Base-by-base conservation (phyloP, 2,329 filamentous ascomycete genomes). In the Aspergillus pseudonomiae region DNA sequence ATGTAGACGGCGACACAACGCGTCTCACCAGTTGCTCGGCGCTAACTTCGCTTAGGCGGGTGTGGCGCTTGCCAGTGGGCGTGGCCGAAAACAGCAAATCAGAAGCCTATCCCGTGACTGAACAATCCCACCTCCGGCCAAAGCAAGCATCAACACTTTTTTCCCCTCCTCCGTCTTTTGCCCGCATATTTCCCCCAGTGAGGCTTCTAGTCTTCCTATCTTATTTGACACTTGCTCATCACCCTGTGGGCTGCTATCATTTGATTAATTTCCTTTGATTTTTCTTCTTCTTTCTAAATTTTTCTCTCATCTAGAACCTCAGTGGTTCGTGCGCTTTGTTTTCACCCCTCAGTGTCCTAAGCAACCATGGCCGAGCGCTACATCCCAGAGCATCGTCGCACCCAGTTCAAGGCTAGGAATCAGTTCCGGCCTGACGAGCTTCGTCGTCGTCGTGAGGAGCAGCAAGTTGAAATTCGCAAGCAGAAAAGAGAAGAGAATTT, bases 371-470 rank as follows among this genome's bases (percentile, higher is more conserved):
- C 95, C 81, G 95, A 99, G 81, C 92, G 95, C 77, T 99, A 97
- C 85, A 99, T 99, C 77, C 95, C 95, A 80, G 95, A 99, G 85
- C 95, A 99, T 86, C 93, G 95, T 81, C 94, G 95, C 79, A 97
- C 93, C 71, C 94, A 97, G 85, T 99, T 97, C 90, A 99, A 99
- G 91, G 95, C 95, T 61, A 97, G 97, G 88, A 94, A 92, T 83
- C 93, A 93, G 76, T 98, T 99, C 87, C 97, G 97, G 89, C 94
- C 94, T 74, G 95, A 99, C 80, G 95, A 99, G 85, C 90, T 99
- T 71, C 93, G 95, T 79, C 94, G 95, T 77, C 95, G 95, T 79
- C 95, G 95, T 78, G 95, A 99, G 81, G 95, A 99, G 83, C 94
- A 97, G 82, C 95, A 98, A 84, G 95, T 99, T 70, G 95, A 99